Percentiles rank a stretch among this genome's conserved stretches.
Conservation (phyloP, 345 rosid genomes). For the Anacardium occidentale region DNA sequence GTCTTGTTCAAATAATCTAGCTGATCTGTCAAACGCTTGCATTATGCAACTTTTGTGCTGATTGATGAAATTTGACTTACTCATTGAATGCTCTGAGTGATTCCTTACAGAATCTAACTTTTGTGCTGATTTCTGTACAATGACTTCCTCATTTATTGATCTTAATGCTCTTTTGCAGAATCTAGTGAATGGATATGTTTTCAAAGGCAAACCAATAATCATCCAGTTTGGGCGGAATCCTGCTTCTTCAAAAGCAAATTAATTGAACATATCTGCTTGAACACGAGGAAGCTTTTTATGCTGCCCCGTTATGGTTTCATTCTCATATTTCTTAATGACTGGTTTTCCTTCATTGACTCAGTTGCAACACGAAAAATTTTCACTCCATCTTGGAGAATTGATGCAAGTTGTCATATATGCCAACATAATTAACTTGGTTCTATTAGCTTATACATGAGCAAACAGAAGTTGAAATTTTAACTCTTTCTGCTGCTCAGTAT, state of each 20-base stretch:
- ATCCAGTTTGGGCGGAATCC: slow-evolving; percentile 88
- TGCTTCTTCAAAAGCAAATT: slow-evolving; percentile 37
- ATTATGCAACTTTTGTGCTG: neutral
- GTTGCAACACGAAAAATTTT: neutral
- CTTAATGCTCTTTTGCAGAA: slow-evolving; percentile 50
- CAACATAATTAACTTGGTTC: no score
- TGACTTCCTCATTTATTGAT: neutral
- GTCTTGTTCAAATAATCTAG: neutral
- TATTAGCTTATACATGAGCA: no score
- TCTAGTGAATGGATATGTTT: slow-evolving; percentile 74
- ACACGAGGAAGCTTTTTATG: neutral
- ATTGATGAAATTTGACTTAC: neutral
- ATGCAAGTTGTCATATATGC: neutral
- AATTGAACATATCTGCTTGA: slow-evolving; percentile 24
- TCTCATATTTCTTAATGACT: neutral
- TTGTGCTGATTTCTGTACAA: neutral
- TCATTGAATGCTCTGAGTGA: neutral
- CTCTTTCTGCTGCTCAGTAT: neutral
- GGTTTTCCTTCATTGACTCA: neutral
- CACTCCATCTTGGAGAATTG: neutral
- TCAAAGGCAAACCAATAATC: slow-evolving; percentile 86
- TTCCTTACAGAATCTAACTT: slow-evolving; percentile 50
- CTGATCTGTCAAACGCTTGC: neutral
- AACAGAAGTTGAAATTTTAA: no score
- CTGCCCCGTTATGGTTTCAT: slow-evolving; percentile 16